A percentile compares a stretch with the other conserved stretches of the same genome.
phyloP scores from a whole-genome alignment of 345 rosid species.

The Litchi chinensis region DNA sequence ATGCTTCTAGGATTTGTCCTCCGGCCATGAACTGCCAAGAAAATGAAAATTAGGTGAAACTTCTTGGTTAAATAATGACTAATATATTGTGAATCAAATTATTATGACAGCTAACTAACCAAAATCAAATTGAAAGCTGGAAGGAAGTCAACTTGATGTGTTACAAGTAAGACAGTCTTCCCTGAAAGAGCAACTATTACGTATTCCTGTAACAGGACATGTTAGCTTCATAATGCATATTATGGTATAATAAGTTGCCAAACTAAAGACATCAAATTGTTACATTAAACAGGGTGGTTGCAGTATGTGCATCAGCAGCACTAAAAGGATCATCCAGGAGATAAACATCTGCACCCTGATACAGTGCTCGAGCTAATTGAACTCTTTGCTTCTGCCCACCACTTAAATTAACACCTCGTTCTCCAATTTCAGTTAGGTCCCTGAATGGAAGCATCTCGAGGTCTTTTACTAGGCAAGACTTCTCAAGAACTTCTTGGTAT shows the following conservation, averaged over 20 bases:
- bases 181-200: constrained; percentile 43
- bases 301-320: constrained; percentile 68
- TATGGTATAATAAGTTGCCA: background rate
- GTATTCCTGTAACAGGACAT: constrained; percentile 43
- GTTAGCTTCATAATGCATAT: background rate
- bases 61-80: background rate
- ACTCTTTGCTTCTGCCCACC: constrained; percentile 65
- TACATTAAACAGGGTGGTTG: constrained; percentile 47
- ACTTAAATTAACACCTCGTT: constrained; percentile 59
- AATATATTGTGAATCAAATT: background rate
- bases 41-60: constrained; percentile 6
- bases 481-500: constrained; percentile 41
- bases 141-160: constrained; percentile 65
- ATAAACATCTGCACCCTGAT: constrained; percentile 57
- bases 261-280: background rate
- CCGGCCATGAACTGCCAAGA: constrained; percentile 44
- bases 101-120: constrained; percentile 32
- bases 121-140: constrained; percentile 46
- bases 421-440: constrained; percentile 56
- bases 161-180: constrained; percentile 59
- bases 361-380: constrained; percentile 61
- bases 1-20: constrained; percentile 42
- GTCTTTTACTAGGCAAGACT: constrained; percentile 49
- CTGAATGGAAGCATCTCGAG: constrained; percentile 49
- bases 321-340: constrained; percentile 68